A percentile compares a stretch with the other conserved stretches of the same genome.
These are phyloP conservation scores for Nakazawaea sp. DNA, from an alignment of 805 yeast genomes.

Conservation along the genomic window DNA sequence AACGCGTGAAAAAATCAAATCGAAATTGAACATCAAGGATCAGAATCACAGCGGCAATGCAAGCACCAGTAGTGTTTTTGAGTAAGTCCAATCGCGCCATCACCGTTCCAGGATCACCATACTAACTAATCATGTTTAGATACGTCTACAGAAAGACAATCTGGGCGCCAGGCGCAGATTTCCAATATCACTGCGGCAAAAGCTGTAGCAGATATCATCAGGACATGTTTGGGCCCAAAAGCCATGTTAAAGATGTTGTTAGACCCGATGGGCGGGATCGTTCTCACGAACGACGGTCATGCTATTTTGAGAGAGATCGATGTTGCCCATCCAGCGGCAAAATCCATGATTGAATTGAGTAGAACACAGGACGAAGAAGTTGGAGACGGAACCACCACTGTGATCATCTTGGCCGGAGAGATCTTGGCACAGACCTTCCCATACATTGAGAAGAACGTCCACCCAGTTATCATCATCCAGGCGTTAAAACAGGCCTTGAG, in stretches of 20 bases:
- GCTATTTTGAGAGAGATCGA: slow-evolving; percentile 96
- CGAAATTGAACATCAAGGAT: background rate
- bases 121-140: slow-evolving; percentile 22
- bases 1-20: slow-evolving; percentile 2
- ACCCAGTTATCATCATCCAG: slow-evolving; percentile 92
- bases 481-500: slow-evolving; percentile 86
- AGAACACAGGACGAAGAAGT: slow-evolving; percentile 98
- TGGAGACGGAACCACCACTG: slow-evolving; percentile 98
- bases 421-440: slow-evolving; percentile 93
- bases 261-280: slow-evolving; percentile 97
- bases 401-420: slow-evolving; percentile 94
- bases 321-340: slow-evolving; percentile 98
- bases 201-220: slow-evolving; percentile 94
- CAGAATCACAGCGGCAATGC: slow-evolving; percentile 37
- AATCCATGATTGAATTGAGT: slow-evolving; percentile 93
- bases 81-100: slow-evolving; percentile 26
- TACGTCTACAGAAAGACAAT: slow-evolving; percentile 86
- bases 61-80: slow-evolving; percentile 80
- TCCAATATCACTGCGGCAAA: slow-evolving; percentile 99
- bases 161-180: slow-evolving; percentile 95
- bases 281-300: slow-evolving; percentile 96
- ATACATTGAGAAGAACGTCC: slow-evolving; percentile 89
- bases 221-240: slow-evolving; percentile 98
- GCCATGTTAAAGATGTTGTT: slow-evolving; percentile 97
- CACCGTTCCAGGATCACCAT: background rate